A percentile compares a stretch with the other conserved stretches of the same genome.
phyloP scores from a whole-genome alignment of 371 early-diverging fungal genomes.

The Actinomucor elegans region DNA sequence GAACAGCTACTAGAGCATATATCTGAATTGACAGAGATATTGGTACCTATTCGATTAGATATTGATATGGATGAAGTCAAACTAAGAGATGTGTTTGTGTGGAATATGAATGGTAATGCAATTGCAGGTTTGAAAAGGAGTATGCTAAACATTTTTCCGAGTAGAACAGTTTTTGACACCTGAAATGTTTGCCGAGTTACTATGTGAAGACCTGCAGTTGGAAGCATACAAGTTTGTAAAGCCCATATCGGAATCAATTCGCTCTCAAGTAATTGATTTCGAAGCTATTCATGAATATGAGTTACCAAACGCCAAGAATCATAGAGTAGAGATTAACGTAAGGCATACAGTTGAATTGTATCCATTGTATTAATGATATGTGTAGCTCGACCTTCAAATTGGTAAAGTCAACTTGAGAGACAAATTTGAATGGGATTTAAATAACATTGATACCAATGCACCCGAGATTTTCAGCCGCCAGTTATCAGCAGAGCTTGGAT shows the following conservation, averaged over 20 bases:
- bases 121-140: too few relatives aligned
- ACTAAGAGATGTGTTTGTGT: conserved; percentile 75
- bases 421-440: conserved; percentile 89
- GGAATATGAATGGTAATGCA: conserved; percentile 81
- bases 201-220: conserved; percentile 80
- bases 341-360: not conserved
- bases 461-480: conserved; percentile 87
- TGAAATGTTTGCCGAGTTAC: conserved; percentile 87
- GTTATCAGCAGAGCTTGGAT: conserved; percentile 78
- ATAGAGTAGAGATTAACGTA: conserved; percentile 38
- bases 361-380: not conserved
- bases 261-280: conserved; percentile 44
- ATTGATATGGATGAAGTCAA: conserved; percentile 77
- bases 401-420: conserved; percentile 79
- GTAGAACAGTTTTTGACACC: conserved; percentile 82
- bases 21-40: conserved; percentile 56
- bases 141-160: conserved; percentile 40
- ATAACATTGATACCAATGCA: conserved; percentile 45
- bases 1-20: conserved; percentile 45
- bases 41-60: conserved; percentile 83
- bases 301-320: conserved; percentile 23
- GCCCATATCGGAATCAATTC: conserved; percentile 78
- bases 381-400: conserved; percentile 81
- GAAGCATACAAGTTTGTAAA: conserved; percentile 54
- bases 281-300: conserved; percentile 37